phyloP scores from a whole-genome alignment of 1,139 yeast genomes.

The Insectozyma bohioensis region DNA sequence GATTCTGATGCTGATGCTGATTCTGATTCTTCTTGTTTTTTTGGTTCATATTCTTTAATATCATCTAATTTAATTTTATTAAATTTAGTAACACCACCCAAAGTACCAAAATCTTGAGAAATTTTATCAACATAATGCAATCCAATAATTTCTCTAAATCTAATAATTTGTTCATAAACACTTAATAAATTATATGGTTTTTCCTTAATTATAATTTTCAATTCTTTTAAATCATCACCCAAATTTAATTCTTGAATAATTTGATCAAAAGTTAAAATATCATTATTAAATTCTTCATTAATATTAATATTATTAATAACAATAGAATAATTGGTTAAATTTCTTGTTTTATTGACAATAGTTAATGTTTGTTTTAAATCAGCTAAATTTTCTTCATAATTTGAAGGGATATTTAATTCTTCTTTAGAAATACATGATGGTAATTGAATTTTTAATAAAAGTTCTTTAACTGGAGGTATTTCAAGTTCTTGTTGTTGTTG shows the following conservation, averaged over 20 bases:
- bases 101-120: constrained; percentile 23
- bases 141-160: constrained; percentile 47
- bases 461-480: constrained; percentile 21
- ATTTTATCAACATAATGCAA: constrained; percentile 41
- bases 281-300: constrained; percentile 29
- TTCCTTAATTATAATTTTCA: constrained; percentile 27
- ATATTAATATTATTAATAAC: constrained; percentile 36
- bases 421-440: constrained; percentile 28
- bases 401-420: constrained; percentile 19
- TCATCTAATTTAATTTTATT: constrained; percentile 29
- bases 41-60: constrained; percentile 16
- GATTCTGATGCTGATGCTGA: constrained; percentile 11
- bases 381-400: constrained; percentile 47
- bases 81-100: constrained; percentile 30
- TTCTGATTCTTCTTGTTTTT: constrained; percentile 10
- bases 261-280: constrained; percentile 31
- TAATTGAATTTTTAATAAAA: constrained; percentile 31
- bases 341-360: constrained; percentile 54
- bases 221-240: constrained; percentile 18
- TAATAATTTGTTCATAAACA: constrained; percentile 40
- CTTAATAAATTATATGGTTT: constrained; percentile 39
- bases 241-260: constrained; percentile 26
- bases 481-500: constrained; percentile 15
- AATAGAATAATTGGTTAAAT: constrained; percentile 61
- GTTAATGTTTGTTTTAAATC: constrained; percentile 62